Evolutionary conservation across 176 grass and related monocot species (phyloP).

Genomic region (Alloteropsis semialata): DNA sequence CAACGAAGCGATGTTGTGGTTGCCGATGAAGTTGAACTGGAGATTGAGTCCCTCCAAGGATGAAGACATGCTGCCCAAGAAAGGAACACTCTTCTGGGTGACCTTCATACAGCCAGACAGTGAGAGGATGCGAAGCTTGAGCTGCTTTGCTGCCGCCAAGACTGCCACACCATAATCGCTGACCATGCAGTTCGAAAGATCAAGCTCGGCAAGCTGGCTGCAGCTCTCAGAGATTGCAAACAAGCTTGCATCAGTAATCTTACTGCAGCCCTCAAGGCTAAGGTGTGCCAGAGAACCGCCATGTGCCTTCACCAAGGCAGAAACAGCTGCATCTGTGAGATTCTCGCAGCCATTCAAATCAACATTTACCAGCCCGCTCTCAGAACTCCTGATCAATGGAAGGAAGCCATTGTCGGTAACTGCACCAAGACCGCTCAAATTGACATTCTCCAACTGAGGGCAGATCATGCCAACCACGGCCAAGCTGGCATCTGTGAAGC

Average conservation of each 20-base stretch:
- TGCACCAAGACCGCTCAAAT: slow-evolving; percentile 64
- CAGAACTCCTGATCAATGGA: slow-evolving; percentile 68
- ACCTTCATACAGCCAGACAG: slow-evolving; percentile 74
- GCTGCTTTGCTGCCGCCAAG: slow-evolving; percentile 60
- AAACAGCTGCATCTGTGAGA: slow-evolving; percentile 55
- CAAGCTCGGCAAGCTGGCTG: slow-evolving; percentile 66
- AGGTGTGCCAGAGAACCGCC: slow-evolving; percentile 67
- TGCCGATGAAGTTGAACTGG: slow-evolving; percentile 71
- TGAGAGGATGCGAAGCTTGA: slow-evolving; percentile 73
- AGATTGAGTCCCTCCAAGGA: slow-evolving; percentile 82
- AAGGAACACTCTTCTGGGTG: slow-evolving; percentile 75
- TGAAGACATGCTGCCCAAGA: slow-evolving; percentile 69
- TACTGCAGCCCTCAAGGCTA: slow-evolving; percentile 86
- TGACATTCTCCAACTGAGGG: slow-evolving; percentile 74
- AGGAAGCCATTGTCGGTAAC: slow-evolving; percentile 72
- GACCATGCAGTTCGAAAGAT: slow-evolving; percentile 80
- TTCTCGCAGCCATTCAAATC: slow-evolving; percentile 78
- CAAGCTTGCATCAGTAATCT: slow-evolving; percentile 76
- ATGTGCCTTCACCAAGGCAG: slow-evolving; percentile 65
- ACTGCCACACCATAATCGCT: slow-evolving; percentile 77
- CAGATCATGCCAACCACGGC: slow-evolving; percentile 78
- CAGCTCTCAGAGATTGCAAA: slow-evolving; percentile 70
- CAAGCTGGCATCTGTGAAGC: slow-evolving; percentile 81
- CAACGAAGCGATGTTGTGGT: slow-evolving; percentile 60
- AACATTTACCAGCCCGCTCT: slow-evolving; percentile 62